Conservation (phyloP, 345 rosid genomes). For the Eucalyptus regnans region DNA sequence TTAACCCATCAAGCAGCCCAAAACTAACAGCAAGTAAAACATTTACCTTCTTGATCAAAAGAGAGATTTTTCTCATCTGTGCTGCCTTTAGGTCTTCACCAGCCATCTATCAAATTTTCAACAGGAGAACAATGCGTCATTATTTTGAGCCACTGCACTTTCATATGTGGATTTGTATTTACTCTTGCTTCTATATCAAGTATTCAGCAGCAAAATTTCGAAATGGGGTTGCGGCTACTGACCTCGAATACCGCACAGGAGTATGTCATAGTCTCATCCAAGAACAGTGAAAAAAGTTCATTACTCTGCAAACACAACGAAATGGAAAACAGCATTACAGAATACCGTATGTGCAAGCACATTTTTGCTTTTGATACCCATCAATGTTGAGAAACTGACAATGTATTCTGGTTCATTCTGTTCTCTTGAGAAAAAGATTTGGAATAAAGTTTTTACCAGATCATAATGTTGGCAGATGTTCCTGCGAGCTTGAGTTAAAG, state of each 20-base stretch:
- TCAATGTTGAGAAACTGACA: neutral
- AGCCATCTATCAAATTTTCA: constrained; percentile 18
- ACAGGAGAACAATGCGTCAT: neutral
- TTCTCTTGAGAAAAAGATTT: neutral
- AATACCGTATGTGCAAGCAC: neutral
- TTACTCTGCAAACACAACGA: constrained; percentile 40
- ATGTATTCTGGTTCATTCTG: neutral
- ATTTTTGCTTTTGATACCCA: neutral
- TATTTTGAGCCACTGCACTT: neutral
- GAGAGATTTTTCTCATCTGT: constrained; percentile 62
- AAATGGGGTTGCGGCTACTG: neutral
- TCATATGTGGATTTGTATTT: neutral
- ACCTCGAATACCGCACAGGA: constrained; percentile 84
- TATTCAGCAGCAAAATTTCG: neutral
- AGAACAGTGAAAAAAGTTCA: constrained; percentile 64
- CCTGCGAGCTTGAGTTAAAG: constrained; percentile 85
- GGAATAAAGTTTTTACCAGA: constrained; percentile 34
- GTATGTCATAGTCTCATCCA: constrained; percentile 87
- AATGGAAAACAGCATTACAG: neutral
- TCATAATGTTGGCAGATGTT: constrained; percentile 86
- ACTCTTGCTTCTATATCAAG: neutral
- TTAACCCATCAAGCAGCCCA: neutral
- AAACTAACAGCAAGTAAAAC: neutral
- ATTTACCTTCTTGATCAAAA: constrained; percentile 56
- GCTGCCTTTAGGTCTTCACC: constrained; percentile 63